Evolutionary conservation across 1,284 basidiomycete species (phyloP), one percentile per base, ranked within the genome.

Genomic region (Malassezia caprae): DNA sequence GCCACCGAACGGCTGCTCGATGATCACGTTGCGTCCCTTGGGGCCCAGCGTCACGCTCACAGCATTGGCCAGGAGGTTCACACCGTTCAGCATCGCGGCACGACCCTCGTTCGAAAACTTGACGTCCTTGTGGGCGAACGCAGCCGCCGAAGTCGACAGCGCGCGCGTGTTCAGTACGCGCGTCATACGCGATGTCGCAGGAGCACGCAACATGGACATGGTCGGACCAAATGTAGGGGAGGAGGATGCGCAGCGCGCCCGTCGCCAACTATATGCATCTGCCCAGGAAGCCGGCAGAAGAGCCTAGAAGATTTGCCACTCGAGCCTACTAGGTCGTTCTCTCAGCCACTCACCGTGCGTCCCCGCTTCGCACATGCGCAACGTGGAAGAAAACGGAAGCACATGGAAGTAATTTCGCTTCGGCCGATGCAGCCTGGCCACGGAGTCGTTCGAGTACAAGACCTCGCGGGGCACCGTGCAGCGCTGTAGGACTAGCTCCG

Each of bases 1-100:
- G 48, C 90, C 89, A 68, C 93, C 93, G 71, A 86, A 98, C 32
- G 89, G 83, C 80, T 96, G 93, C 76, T 96, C 91, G 73, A 98
- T 96, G 79, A 98, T 96, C 70, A 96, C 93, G 76, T 96, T 98
- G 71, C 93, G 84, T 85, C 88, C 90, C 79, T 98, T 98, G 51
- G 93, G 93, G 58, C 93, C 93, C 34, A 96, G 83, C 34, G 93
- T 98, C 48, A 94, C 90, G 87, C 77, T 96, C 41, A 75, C 68
- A 24, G 72, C 72, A 52, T 72, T 68, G 52, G 93, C 91, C 63
- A 98, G 84, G 65, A 93, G 81, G 78, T 96, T 91, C 62, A 98
- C 90, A 78, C 93, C 93, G 76, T 84, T 86, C 63, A 96, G 82
- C 80, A 96, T 94, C 76, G 84, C 83, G 43, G 90, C 88, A 63